Conservation (phyloP, 805 yeast species). For the Candida yuanshanica region DNA sequence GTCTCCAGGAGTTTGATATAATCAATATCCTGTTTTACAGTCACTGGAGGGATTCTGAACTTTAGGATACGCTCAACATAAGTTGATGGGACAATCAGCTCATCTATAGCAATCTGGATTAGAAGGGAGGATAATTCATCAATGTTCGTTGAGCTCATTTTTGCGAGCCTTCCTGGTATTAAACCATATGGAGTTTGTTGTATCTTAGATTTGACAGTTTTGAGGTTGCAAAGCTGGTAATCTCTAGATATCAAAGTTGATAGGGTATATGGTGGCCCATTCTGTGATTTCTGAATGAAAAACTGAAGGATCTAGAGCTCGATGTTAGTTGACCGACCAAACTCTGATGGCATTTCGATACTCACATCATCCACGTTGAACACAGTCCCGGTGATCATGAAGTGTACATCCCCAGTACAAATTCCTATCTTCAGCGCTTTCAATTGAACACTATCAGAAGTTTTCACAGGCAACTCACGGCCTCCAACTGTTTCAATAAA, state of each 20-base stretch:
- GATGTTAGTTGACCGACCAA: background rate
- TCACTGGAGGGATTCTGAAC: background rate
- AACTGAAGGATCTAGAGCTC: background rate
- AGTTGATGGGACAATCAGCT: background rate
- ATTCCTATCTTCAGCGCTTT: background rate
- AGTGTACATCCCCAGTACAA: background rate
- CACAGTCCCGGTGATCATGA: background rate
- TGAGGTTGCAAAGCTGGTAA: background rate
- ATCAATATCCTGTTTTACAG: background rate
- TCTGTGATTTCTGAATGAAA: background rate
- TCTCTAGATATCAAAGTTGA: background rate
- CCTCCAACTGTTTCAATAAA: background rate
- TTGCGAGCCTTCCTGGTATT: slow-evolving; percentile 1
- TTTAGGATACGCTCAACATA: background rate
- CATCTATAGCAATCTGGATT: background rate
- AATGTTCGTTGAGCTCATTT: background rate
- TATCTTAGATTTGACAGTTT: background rate
- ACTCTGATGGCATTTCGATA: background rate
- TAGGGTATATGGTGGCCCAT: background rate
- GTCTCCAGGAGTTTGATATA: background rate
- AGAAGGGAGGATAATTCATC: background rate
- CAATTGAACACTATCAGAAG: background rate
- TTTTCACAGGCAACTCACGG: background rate
- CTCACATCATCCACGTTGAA: background rate
- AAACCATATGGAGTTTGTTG: background rate